Conservation (phyloP, 2,329 filamentous ascomycete genomes). For the Dryadomyces quercus-mongolicae region DNA sequence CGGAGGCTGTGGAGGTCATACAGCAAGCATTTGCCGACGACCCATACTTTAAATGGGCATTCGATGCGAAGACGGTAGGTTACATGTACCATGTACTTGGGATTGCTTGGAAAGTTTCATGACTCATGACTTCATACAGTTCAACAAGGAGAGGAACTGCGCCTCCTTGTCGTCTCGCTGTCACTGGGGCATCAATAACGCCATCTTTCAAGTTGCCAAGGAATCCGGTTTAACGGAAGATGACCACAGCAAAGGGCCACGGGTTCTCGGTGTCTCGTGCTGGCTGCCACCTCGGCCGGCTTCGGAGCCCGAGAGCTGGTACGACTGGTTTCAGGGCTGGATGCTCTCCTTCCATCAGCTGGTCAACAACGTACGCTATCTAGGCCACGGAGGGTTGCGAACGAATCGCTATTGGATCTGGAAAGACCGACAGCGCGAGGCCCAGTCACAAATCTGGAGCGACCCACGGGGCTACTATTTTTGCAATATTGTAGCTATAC, state of each 20-base stretch:
- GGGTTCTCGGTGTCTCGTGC: not conserved
- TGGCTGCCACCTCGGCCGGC: not conserved
- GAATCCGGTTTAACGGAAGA: not conserved
- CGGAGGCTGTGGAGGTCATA: not conserved
- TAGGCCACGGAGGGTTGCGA: not conserved
- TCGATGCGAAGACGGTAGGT: not conserved
- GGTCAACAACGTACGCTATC: not conserved
- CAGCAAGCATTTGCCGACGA: not conserved
- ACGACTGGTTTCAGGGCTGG: not conserved
- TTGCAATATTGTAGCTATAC: not conserved
- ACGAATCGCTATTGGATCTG: not conserved
- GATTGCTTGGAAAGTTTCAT: not conserved
- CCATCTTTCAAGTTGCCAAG: not conserved
- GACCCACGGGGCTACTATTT: not conserved
- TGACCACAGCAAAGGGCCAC: not conserved
- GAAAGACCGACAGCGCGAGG: not conserved
- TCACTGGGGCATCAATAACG: not conserved
- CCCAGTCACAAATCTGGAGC: not conserved
- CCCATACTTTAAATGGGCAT: not conserved
- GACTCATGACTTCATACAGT: not conserved
- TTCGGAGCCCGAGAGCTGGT: not conserved
- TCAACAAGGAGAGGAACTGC: not conserved
- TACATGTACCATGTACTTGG: not conserved
- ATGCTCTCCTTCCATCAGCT: not conserved
- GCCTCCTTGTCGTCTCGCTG: not conserved